Base-by-base conservation (phyloP, 768 basidiomycete species). In the Chalciporus piperatus region DNA sequence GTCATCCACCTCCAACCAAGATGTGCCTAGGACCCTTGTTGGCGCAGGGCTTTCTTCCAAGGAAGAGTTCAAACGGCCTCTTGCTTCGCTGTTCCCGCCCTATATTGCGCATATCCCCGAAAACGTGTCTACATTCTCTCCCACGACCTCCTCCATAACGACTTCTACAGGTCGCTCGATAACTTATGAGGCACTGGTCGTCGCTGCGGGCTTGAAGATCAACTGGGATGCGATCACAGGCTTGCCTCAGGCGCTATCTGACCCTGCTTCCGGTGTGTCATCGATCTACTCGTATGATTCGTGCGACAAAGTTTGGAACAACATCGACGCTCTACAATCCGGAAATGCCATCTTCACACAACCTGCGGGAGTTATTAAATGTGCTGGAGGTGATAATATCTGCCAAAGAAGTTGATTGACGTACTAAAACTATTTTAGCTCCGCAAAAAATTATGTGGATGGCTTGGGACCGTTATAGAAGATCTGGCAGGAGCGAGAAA, bases 361-460 rank as follows among this genome's bases (percentile, higher is more conserved):
- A 62, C 96, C 95, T 32, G 82, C 87, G 13, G 93, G 95, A 14
- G 72, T 92, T 22, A 81, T 99, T 65, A 99, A 99, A 70, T 98
- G 95, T 66, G 89, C 94, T 60, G 87, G 92, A 74, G 89, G 90
- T 89, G 61, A 58, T 67, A 51, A 27, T 58, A 12, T 28, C 23
- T 30, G 25, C 27, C 11, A 1, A 22, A 17, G 6, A 49, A 35
- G 19, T 20, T 35, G 27, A 38, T 41, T 20, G 10, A 32, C 30
- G 45, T 46, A 17, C 58, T 60, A 5, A 54, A 38, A 27, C 32
- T 19, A 32, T n/a, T 38, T 19, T 57, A 89, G 88, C 86, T 14
- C 88, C 89, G 17, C 89, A 92, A 65, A 93, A 95, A 71, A 89
- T 94, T 48, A 93, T 96, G 89, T 96, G 92, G 92, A 92, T 93